Evolutionary conservation across 2,329 filamentous ascomycete species (phyloP).

Genomic region (Fusarium sp.): DNA sequence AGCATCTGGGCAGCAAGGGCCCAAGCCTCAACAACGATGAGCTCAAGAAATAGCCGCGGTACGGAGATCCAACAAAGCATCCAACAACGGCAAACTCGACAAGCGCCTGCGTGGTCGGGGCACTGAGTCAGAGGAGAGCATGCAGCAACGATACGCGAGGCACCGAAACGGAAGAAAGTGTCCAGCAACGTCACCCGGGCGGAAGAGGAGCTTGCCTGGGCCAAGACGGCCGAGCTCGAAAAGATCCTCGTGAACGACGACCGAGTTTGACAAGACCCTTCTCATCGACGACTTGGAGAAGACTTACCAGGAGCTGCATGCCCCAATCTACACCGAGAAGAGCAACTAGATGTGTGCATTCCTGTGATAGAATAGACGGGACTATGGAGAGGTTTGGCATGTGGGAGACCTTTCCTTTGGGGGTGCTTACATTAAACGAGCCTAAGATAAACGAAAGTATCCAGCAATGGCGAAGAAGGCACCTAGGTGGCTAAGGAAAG

Average conservation of each 20-base stretch:
- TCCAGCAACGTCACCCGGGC: slow-evolving; percentile 72
- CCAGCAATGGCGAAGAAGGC: too few relatives aligned
- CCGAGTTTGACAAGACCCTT: too few relatives aligned
- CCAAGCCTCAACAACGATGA: too few relatives aligned
- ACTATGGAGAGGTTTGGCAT: slow-evolving; percentile 16
- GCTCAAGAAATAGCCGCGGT: too few relatives aligned
- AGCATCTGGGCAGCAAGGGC: too few relatives aligned
- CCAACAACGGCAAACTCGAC: too few relatives aligned
- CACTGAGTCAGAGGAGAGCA: slow-evolving; percentile 82
- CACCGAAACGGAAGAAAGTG: too few relatives aligned
- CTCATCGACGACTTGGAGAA: slow-evolving; percentile 64
- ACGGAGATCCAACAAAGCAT: too few relatives aligned
- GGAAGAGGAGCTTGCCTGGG: slow-evolving; percentile 80
- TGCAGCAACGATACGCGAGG: slow-evolving; percentile 69
- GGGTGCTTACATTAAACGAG: not conserved
- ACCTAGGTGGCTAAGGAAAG: too few relatives aligned
- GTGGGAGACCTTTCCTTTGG: not conserved
- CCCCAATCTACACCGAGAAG: slow-evolving; percentile 59
- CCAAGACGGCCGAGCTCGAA: slow-evolving; percentile 72
- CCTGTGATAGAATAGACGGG: not conserved
- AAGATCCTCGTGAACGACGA: too few relatives aligned
- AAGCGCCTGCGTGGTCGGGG: slow-evolving; percentile 79
- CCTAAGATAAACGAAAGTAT: slow-evolving; percentile 29
- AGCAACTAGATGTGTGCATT: slow-evolving; percentile 10
- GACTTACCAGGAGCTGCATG: slow-evolving; percentile 69